Base-by-base conservation (phyloP, 768 basidiomycete species). In the Mycena polygramma region DNA sequence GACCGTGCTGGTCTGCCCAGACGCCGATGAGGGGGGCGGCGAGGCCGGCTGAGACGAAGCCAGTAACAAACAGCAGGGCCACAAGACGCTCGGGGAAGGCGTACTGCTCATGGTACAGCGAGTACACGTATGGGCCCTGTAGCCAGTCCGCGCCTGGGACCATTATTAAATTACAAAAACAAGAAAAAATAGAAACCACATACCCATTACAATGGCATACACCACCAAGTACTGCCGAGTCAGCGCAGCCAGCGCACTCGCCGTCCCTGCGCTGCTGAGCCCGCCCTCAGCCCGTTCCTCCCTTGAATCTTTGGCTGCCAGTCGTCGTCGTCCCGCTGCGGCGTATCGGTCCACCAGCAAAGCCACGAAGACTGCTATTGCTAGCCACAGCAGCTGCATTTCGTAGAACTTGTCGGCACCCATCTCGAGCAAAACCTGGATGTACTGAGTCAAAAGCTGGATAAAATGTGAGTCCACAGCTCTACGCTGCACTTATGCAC, bases 41-140 rank as follows among this genome's bases (percentile, higher is more conserved):
- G 7, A 93, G 58, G 4, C 90, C 93, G 4, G 91, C 93, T 17
- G 91, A 89, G 49, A 91, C 73, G 77, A 93, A 94, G 2, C 93
- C 93, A 0, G 90, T 91, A n/a, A 94, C 91, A 74, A 94, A 94
- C 58, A 94, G 83, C 41, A 91, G 75, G 2, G 92, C 92, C 7
- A 94, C 91, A 26, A 87, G 77, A 41, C 89, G 80, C 76, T 92
- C 91, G 0, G 90, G 81, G 75, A 90, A 89, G 13, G 75, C 79
- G 70, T 92, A 92, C 74, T 93, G 90, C 51, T 92, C 91, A 54
- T 84, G 83, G 77, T 93, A 94, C 0, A 94, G 80, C 19, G 92
- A 91, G 74, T 93, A 94, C 0, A 94, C 83, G 74, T 94, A 94
- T 19, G 93, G 93, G 0, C 93, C 93, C 78, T 94, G 92, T 17